phyloP scores from a whole-genome alignment of 768 basidiomycete genomes.

The Boletellus sp. region DNA sequence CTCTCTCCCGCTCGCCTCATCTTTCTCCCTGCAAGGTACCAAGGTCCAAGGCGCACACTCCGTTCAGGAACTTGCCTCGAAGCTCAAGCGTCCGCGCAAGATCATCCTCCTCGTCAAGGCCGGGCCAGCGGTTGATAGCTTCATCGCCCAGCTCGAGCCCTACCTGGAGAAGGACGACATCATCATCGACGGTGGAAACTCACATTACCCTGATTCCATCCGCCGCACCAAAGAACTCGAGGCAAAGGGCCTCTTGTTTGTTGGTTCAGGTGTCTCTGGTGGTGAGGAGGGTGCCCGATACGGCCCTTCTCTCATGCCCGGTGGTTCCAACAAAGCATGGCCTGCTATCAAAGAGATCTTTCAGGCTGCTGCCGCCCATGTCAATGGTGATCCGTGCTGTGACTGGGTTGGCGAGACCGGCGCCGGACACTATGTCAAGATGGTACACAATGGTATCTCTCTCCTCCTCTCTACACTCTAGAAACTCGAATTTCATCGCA shows the following conservation, averaged over 20 bases:
- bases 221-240: slow-evolving; percentile 93
- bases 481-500: slow-evolving; percentile 29
- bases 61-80: slow-evolving; percentile 82
- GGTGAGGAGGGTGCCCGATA: slow-evolving; percentile 98
- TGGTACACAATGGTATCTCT: slow-evolving; percentile 90
- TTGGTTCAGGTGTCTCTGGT: slow-evolving; percentile 98
- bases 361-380: slow-evolving; percentile 96
- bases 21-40: slow-evolving; percentile 58
- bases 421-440: slow-evolving; percentile 98
- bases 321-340: slow-evolving; percentile 93
- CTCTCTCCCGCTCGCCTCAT: slow-evolving; percentile 19
- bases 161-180: slow-evolving; percentile 95
- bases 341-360: slow-evolving; percentile 97
- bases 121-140: slow-evolving; percentile 91
- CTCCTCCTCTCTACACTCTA: slow-evolving; percentile 2
- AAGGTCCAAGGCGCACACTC: slow-evolving; percentile 95
- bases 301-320: slow-evolving; percentile 99
- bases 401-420: slow-evolving; percentile 99
- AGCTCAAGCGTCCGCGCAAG: slow-evolving; percentile 94
- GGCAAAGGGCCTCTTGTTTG: slow-evolving; percentile 91
- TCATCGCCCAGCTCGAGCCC: slow-evolving; percentile 86
- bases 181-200: slow-evolving; percentile 99
- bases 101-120: slow-evolving; percentile 99
- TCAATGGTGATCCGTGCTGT: slow-evolving; percentile 93
- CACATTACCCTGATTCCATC: slow-evolving; percentile 97